These are phyloP conservation scores for Rhododendron molle DNA, from an alignment of 148 eudicot species.

Conservation along the genomic window DNA sequence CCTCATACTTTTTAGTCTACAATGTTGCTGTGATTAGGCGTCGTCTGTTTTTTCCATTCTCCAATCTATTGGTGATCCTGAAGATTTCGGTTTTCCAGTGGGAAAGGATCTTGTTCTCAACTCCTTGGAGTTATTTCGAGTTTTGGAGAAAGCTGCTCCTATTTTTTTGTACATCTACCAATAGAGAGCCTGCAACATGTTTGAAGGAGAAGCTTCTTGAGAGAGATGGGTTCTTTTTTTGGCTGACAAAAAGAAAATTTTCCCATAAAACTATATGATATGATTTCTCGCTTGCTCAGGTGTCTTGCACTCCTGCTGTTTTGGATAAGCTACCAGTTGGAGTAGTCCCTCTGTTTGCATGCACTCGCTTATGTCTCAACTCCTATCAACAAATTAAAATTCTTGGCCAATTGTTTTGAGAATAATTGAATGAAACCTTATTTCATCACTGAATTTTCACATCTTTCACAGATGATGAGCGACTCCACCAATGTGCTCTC, in stretches of 20 bases:
- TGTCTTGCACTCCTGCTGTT: not conserved
- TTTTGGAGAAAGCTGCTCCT: not conserved
- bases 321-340: not conserved
- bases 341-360: not conserved
- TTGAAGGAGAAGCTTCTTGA: not conserved
- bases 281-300: not conserved
- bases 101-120: not conserved
- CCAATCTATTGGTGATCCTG: not conserved
- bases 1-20: not conserved
- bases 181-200: not conserved
- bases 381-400: not conserved
- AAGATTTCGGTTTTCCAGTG: not conserved
- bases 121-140: not conserved
- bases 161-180: not conserved
- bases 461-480: conserved; percentile 83
- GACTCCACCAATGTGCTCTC: conserved; percentile 94
- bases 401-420: not conserved
- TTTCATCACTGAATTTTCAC: not conserved
- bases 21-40: not conserved
- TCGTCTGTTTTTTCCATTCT: not conserved
- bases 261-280: not conserved
- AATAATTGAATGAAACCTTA: not conserved
- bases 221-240: no score
- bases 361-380: not conserved
- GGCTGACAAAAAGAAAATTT: not conserved